A percentile compares a stretch with the other conserved stretches of the same genome.
Evolutionary conservation across 2,329 filamentous ascomycete genomes (phyloP).

Genomic region (Pseudopithomyces chartarum): DNA sequence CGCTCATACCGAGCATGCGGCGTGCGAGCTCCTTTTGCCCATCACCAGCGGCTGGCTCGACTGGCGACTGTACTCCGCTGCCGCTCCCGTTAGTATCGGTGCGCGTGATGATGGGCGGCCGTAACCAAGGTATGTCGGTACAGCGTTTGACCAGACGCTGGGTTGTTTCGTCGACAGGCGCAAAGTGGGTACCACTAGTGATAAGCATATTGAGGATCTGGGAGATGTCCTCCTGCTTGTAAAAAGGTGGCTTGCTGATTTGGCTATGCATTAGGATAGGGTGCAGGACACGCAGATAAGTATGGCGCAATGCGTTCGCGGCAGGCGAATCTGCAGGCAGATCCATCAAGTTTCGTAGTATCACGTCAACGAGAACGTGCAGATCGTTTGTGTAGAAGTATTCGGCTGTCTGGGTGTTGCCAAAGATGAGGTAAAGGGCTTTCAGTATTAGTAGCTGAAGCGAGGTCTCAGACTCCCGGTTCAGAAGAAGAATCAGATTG

Average conservation of each 20-base stretch:
- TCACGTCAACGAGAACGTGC: conserved; percentile 90
- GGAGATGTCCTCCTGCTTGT: conserved; percentile 86
- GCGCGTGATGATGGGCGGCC: conserved; percentile 18
- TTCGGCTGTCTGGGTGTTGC: conserved; percentile 87
- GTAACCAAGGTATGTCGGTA: conserved; percentile 71
- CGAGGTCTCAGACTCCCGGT: conserved; percentile 90
- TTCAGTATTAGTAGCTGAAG: conserved; percentile 96
- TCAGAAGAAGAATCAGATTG: conserved; percentile 93
- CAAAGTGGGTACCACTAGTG: conserved; percentile 73
- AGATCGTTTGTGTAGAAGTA: conserved; percentile 99
- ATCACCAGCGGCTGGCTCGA: conserved; percentile 26
- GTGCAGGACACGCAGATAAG: conserved; percentile 90
- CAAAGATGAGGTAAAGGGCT: conserved; percentile 92
- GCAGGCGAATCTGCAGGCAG: conserved; percentile 75
- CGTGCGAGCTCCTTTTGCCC: conserved; percentile 46
- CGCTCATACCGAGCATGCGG: conserved; percentile 46
- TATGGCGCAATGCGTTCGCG: conserved; percentile 72
- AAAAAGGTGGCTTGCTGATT: conserved; percentile 81
- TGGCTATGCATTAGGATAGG: conserved; percentile 92
- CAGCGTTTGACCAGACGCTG: conserved; percentile 78
- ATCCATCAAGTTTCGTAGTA: conserved; percentile 95
- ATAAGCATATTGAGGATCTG: conserved; percentile 73
- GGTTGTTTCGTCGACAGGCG: conserved; percentile 80
- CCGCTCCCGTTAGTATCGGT: conserved; percentile 31
- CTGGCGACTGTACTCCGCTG: conserved; percentile 27